These are phyloP conservation scores for Cichorium intybus DNA, from an alignment of 140 eudicot species.

Conservation along the genomic window DNA sequence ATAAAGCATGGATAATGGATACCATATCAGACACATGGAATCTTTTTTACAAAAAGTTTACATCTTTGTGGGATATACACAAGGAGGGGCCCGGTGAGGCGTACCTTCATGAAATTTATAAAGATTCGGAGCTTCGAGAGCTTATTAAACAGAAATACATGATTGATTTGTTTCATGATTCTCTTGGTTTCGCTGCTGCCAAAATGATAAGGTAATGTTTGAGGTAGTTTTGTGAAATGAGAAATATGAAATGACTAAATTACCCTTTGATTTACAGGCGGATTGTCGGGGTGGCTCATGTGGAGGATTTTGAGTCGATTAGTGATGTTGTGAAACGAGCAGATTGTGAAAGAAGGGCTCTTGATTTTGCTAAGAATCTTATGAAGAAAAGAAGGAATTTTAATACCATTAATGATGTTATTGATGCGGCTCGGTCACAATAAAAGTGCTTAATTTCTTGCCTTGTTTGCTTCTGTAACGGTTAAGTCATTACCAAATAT, in stretches of 20 bases:
- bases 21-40: constrained; percentile 74
- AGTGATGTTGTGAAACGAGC: constrained; percentile 52
- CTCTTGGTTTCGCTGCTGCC: constrained; percentile 93
- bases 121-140: constrained; percentile 51
- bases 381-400: constrained; percentile 59
- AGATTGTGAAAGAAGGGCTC: constrained; percentile 69
- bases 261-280: constrained; percentile 52
- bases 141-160: constrained; percentile 66
- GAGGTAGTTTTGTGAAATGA: too few species aligned
- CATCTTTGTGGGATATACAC: constrained; percentile 81
- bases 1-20: constrained; percentile 71
- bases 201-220: constrained; percentile 56
- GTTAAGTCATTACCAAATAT: too few species aligned
- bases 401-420: constrained; percentile 53
- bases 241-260: background rate
- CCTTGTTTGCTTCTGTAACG: too few species aligned
- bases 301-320: constrained; percentile 88
- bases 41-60: constrained; percentile 70
- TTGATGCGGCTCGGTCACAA: constrained; percentile 38
- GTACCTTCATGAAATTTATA: constrained; percentile 66
- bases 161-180: constrained; percentile 73
- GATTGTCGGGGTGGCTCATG: constrained; percentile 94
- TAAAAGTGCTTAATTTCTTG: too few species aligned
- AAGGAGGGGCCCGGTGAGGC: constrained; percentile 89
- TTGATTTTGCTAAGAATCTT: constrained; percentile 69